Percentiles rank a stretch among this genome's conserved stretches.
These are phyloP conservation scores for Mycena metata DNA, from an alignment of 768 basidiomycete genomes.

Conservation along the genomic window DNA sequence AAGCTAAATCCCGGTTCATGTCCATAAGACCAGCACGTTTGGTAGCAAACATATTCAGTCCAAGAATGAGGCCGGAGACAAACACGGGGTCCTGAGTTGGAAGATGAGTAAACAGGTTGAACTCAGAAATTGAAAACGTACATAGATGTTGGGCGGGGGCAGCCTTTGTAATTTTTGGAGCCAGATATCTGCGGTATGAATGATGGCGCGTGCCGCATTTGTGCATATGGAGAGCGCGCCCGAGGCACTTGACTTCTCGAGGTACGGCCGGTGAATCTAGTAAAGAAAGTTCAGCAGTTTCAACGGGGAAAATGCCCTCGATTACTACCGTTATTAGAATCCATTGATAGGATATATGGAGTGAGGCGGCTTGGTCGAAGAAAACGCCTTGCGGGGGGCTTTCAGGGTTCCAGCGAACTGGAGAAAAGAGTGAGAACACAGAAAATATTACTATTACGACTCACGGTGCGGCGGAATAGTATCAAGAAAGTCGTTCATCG, in stretches of 20 bases:
- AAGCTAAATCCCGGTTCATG: neutral
- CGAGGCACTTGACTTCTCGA: conserved; percentile 49
- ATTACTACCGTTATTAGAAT: conserved; percentile 57
- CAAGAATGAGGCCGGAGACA: conserved; percentile 12
- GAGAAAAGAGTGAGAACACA: neutral
- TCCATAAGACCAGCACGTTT: conserved; percentile 23
- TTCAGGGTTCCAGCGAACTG: conserved; percentile 41
- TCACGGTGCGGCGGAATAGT: conserved; percentile 68
- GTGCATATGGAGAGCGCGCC: conserved; percentile 63
- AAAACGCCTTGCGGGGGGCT: conserved; percentile 41
- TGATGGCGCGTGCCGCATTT: conserved; percentile 62
- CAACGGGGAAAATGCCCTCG: conserved; percentile 44
- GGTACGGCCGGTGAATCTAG: conserved; percentile 61
- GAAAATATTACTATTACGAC: conserved; percentile 9
- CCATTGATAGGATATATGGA: conserved; percentile 58
- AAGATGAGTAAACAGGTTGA: neutral
- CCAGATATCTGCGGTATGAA: conserved; percentile 55
- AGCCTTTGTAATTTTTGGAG: conserved; percentile 12
- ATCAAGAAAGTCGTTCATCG: conserved; percentile 72
- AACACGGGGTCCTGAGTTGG: neutral
- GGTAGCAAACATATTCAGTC: conserved; percentile 4
- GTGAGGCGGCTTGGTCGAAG: conserved; percentile 54
- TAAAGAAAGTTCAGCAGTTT: conserved; percentile 39
- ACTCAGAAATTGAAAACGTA: neutral
- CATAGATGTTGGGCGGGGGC: conserved; percentile 15